Evolutionary conservation across 345 rosid genomes (phyloP), one percentile per base, ranked within the genome.

Genomic region (Tarenaya hassleriana): DNA sequence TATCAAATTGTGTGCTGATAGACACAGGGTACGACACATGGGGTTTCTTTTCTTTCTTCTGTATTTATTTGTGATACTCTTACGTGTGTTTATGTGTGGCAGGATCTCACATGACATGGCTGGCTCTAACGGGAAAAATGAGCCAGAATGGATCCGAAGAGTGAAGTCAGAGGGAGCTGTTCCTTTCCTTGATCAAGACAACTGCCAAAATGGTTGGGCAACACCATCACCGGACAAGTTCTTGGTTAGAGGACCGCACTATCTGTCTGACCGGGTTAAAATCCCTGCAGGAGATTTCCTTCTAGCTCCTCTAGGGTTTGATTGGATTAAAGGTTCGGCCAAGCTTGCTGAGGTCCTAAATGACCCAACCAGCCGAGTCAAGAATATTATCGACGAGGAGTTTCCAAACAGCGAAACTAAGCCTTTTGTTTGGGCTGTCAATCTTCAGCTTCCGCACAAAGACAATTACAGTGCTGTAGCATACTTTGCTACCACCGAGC

Each of bases 351-450:
- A 79, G 46, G 50, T 84, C 61, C 65, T 92, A 14, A 77, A 54
- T 47, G 45, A 79, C 55, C 83, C 69, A 13, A 81, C 55, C 62
- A 75, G 58, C 69, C 69, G 88, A 42, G 78, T 92, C 56, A 79
- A 79, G 73, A 83, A 74, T 66, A 75, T 53, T 37, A 69, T 87
- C 47, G 80, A 81, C 15, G 56, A 61, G n/a, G 74, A 69, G 61
- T 84, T 76, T 64, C 78, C 79, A 9, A 51, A 57, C 1, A 58
- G 71, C 49, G 82, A 70, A 27, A 15, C 39, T 33, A 84, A 80
- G 74, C 96, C 98, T 45, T 87, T 87, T 55, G 60, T 91, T 19
- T 91, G 96, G 98, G 98, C 98, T 15, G 87, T 91, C 63, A 91
- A 87, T 71, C 73, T 91, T 44, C 98, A 84, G 62, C 74, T 87